Conservation (phyloP, 805 yeast species). For the Schizosaccharomyces pombe region DNA sequence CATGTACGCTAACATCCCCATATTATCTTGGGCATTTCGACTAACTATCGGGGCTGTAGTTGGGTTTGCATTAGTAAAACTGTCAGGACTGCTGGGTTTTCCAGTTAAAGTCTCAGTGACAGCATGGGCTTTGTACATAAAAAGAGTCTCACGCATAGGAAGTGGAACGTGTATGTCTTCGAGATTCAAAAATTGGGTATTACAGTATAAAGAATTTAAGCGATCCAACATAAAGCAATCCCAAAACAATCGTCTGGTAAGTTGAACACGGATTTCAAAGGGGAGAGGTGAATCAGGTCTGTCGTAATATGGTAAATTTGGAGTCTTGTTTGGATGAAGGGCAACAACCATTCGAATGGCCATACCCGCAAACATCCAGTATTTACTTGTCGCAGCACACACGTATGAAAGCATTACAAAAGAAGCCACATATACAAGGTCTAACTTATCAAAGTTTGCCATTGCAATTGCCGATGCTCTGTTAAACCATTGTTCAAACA, state of each 20-base stretch:
- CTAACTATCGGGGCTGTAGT: not conserved
- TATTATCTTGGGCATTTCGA: not conserved
- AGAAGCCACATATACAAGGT: not conserved
- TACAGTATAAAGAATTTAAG: not conserved
- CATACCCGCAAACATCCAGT: not conserved
- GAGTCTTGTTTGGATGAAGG: not conserved
- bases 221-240: slow-evolving; percentile 1
- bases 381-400: not conserved
- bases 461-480: not conserved
- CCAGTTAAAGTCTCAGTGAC: not conserved
- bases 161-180: not conserved
- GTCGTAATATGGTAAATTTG: not conserved
- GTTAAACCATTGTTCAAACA: not conserved
- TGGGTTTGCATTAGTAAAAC: not conserved
- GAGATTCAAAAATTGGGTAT: not conserved
- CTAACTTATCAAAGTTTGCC: not conserved
- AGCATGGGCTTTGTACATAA: not conserved
- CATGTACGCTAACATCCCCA: not conserved
- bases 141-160: not conserved
- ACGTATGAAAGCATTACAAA: not conserved
- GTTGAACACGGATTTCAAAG: not conserved
- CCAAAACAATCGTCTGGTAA: not conserved
- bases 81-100: not conserved
- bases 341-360: slow-evolving; percentile 2
- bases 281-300: not conserved